These are phyloP conservation scores for Exidia glandulosa DNA, from an alignment of 768 basidiomycete species.

Conservation along the genomic window DNA sequence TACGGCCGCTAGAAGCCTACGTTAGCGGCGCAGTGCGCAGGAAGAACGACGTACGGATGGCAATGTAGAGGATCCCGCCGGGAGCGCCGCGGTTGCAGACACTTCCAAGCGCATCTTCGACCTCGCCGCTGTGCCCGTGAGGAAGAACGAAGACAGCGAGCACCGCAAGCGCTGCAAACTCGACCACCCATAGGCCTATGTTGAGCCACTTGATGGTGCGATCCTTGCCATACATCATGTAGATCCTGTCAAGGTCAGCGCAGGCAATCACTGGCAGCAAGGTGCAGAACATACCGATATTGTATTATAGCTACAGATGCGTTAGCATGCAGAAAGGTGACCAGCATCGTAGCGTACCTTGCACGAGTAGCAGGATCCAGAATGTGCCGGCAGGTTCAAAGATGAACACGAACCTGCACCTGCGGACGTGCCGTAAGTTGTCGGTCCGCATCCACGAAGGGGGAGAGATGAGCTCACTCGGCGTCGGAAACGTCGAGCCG, in stretches of 20 bases:
- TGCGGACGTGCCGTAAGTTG: background rate
- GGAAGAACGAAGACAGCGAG: background rate
- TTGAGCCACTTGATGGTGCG: background rate
- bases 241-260: background rate
- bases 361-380: background rate
- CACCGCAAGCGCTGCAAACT: background rate
- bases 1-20: background rate
- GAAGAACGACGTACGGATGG: background rate
- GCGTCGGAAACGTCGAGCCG: background rate
- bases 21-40: background rate
- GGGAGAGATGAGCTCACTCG: background rate
- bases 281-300: background rate
- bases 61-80: background rate
- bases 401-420: background rate
- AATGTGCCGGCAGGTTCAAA: background rate
- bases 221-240: background rate
- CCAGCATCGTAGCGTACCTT: background rate
- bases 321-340: background rate
- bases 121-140: background rate
- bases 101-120: background rate
- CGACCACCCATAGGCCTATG: background rate
- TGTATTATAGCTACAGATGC: background rate
- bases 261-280: too few relatives aligned
- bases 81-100: background rate
- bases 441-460: background rate